Base-by-base conservation (phyloP, 1,284 basidiomycete genomes). In the Mycena sp. region DNA sequence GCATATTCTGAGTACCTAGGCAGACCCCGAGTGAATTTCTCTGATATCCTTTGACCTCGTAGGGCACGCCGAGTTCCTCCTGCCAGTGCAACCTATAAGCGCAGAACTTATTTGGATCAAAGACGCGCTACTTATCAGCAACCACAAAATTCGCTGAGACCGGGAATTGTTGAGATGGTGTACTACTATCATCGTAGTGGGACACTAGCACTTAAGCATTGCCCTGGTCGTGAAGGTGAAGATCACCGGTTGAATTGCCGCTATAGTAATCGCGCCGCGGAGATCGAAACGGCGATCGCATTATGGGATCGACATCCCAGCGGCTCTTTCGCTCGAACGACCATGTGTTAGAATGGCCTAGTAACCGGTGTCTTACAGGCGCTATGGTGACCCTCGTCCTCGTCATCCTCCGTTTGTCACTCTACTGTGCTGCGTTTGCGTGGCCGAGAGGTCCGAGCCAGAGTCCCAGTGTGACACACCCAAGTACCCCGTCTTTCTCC, bases 91-190 rank as follows among this genome's bases (percentile, higher is more conserved):
- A 14, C 3, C 6, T 17, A 25, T 16, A 25, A 21, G 43, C 4
- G 19, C 28, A 3, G 16, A 9, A 3, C 12, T 45, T 25, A 26
- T n/a, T 9, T 28, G 26, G 5, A 19, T 14, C 37, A 32, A n/a
- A n/a, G 29, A 46, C 37, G 5, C 14, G 3, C 57, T 30, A 55
- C 65, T 37, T 57, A 85, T 85, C 61, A 86, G 73, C n/a, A 87
- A 76, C 85, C 84, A 87, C 14, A 86, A 73, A 53, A 86, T 75
- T 19, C 85, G 77, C 64, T 84, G 83, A 12, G 84, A 85, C 25
- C 84, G 81, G 10, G 84, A 85, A 61, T 84, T 71, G 61, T 84
- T 80, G 40, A 86, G 73, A 67, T 86, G 83, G 67, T 86, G 84
- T 7, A 86, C 69, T 30, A 77, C 72, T 41, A 84, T 65, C 70